Evolutionary conservation across 768 basidiomycete genomes (phyloP).

Genomic region (Mycena indigotica): DNA sequence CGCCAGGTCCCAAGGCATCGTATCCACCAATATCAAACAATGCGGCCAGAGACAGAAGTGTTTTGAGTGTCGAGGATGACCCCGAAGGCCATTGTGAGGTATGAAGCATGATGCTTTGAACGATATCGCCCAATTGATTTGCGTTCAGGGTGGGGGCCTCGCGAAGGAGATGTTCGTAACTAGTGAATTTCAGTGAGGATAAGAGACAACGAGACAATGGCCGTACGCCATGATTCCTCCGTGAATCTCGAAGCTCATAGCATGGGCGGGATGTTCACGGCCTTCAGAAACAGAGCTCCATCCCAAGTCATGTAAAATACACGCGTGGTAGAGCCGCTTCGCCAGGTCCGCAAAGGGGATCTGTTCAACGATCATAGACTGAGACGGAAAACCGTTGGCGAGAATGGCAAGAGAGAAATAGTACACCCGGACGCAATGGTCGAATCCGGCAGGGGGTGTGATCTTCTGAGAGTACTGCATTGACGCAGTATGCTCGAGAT

Average conservation of each 20-base stretch:
- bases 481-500: constrained; percentile 8
- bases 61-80: constrained; percentile 12
- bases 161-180: constrained; percentile 1
- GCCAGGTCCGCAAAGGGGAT: constrained; percentile 10
- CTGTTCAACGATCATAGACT: constrained; percentile 9
- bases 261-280: background rate
- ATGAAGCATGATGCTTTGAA: constrained; percentile 24
- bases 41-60: constrained; percentile 13
- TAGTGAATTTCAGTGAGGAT: no score
- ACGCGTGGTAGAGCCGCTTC: background rate
- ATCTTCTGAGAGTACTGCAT: constrained; percentile 13
- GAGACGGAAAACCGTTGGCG: constrained; percentile 14
- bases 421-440: constrained; percentile 12
- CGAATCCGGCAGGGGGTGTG: constrained; percentile 11
- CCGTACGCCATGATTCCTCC: constrained; percentile 6
- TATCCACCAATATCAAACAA: constrained; percentile 19
- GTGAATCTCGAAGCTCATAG: constrained; percentile 5
- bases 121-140: constrained; percentile 14
- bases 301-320: constrained; percentile 1
- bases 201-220: no score
- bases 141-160: constrained; percentile 1
- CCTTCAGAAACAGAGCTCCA: constrained; percentile 1
- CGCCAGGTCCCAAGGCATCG: constrained; percentile 8
- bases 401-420: constrained; percentile 17
- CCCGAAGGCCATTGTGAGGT: constrained; percentile 9